Conservation (phyloP, 2,329 filamentous ascomycete genomes). For the Xylariaceae sp. region DNA sequence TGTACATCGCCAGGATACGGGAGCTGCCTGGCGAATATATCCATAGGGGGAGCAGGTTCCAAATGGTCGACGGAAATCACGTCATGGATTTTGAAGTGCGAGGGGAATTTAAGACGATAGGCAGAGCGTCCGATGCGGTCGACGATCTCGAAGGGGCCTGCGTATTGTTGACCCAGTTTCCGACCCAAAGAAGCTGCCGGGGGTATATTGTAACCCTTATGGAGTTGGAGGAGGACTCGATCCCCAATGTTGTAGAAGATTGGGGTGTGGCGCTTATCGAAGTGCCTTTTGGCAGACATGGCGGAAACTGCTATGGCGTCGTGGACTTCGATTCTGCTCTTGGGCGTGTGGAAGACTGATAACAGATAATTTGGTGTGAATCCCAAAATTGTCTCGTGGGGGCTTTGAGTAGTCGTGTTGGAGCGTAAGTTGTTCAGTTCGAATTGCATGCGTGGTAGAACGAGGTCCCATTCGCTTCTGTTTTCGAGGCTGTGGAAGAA, state of each 20-base stretch:
- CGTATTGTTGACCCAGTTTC: constrained; percentile 3
- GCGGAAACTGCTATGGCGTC: neutral
- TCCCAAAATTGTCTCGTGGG: neutral
- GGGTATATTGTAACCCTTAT: constrained; percentile 6
- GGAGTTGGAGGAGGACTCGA: neutral
- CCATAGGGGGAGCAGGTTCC: neutral
- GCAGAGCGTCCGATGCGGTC: neutral
- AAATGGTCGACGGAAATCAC: constrained; percentile 1
- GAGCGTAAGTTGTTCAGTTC: neutral
- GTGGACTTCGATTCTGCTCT: neutral
- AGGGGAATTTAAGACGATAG: neutral
- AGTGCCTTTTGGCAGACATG: neutral
- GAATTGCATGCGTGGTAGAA: neutral
- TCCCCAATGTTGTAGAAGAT: constrained; percentile 1
- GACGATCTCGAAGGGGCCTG: neutral
- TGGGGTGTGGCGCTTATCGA: neutral
- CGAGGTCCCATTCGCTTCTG: neutral
- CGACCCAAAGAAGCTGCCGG: neutral
- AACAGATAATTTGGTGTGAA: neutral
- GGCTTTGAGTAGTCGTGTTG: too few species aligned
- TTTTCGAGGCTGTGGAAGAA: neutral
- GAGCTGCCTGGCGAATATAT: neutral
- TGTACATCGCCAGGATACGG: neutral
- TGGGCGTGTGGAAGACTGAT: neutral
- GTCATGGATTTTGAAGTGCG: neutral